Percentiles rank a stretch among this genome's conserved stretches.
Conservation (phyloP, 2,329 filamentous ascomycete genomes). For the Sclerotinia trifoliorum region DNA sequence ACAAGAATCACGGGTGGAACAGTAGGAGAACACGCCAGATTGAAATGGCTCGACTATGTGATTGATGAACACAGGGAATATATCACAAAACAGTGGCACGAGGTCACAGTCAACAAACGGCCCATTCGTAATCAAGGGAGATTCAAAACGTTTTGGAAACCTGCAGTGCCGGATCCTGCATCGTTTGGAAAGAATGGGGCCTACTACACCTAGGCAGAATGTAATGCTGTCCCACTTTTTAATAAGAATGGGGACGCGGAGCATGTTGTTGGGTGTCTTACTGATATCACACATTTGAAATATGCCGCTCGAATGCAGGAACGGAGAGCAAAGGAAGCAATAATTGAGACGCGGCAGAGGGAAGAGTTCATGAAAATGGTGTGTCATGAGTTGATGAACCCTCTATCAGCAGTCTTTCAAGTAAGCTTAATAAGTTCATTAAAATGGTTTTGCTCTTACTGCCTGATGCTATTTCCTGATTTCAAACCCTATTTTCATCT, state of each 20-base stretch:
- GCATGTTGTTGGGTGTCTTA: constrained; percentile 31
- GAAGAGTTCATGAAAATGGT: constrained; percentile 78
- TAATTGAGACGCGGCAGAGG: constrained; percentile 63
- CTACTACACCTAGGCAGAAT: constrained; percentile 1
- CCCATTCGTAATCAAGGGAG: background rate
- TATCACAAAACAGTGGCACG: background rate
- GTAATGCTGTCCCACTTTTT: background rate
- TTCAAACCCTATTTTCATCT: too few species aligned
- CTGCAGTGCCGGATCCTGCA: background rate
- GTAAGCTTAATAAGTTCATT: constrained; percentile 42
- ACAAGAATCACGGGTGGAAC: constrained; percentile 7
- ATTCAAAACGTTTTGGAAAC: constrained; percentile 8
- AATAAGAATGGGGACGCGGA: constrained; percentile 28
- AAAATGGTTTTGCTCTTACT: too few species aligned
- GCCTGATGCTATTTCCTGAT: too few species aligned
- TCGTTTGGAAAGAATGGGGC: background rate
- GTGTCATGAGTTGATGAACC: constrained; percentile 38
- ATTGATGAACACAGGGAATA: background rate
- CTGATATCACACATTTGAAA: constrained; percentile 21
- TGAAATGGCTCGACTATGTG: constrained; percentile 2
- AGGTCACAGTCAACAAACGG: background rate
- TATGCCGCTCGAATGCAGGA: constrained; percentile 24
- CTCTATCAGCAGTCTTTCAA: constrained; percentile 41
- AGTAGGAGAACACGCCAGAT: background rate
- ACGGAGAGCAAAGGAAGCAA: constrained; percentile 48